phyloP scores from a whole-genome alignment of 805 yeast species.

The Ogataea henricii region DNA sequence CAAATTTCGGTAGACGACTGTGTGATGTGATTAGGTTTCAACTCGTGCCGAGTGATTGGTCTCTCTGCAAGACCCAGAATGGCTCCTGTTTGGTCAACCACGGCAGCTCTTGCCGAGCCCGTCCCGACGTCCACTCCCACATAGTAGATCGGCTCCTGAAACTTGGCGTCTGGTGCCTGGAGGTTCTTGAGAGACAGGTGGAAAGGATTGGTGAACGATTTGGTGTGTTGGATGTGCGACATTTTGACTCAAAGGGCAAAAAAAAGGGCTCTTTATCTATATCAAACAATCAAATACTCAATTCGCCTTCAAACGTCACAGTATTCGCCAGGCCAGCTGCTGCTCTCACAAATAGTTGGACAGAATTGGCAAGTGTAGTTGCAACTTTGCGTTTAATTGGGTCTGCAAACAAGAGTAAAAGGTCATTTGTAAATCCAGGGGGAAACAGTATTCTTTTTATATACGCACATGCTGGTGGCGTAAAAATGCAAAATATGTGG shows the following conservation, averaged over 20 bases:
- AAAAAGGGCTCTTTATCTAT: background rate
- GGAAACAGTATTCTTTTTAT: background rate
- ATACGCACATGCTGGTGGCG: slow-evolving; percentile 3
- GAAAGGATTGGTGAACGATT: slow-evolving; percentile 36
- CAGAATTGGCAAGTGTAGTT: no score
- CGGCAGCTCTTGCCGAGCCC: slow-evolving; percentile 94
- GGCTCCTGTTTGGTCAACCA: slow-evolving; percentile 81
- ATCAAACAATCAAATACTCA: background rate
- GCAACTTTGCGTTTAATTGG: no score
- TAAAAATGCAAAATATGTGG: background rate
- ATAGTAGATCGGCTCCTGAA: slow-evolving; percentile 34
- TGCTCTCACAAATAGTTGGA: no score
- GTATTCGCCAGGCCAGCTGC: background rate
- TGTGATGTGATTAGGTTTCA: slow-evolving; percentile 72
- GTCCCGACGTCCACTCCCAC: slow-evolving; percentile 72
- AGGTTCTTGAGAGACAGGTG: slow-evolving; percentile 37
- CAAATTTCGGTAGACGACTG: slow-evolving; percentile 92
- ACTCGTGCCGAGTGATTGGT: slow-evolving; percentile 74
- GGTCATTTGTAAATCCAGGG: background rate
- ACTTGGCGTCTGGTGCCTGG: slow-evolving; percentile 20
- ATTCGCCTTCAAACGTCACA: background rate
- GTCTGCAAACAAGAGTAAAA: background rate
- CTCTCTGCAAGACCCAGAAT: slow-evolving; percentile 79
- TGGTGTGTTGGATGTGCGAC: slow-evolving; percentile 21
- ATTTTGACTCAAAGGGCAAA: background rate